Percentiles rank a stretch among this genome's conserved stretches.
Evolutionary conservation across 495 filamentous ascomycete genomes (phyloP).

Genomic region (Daldinia grandis): DNA sequence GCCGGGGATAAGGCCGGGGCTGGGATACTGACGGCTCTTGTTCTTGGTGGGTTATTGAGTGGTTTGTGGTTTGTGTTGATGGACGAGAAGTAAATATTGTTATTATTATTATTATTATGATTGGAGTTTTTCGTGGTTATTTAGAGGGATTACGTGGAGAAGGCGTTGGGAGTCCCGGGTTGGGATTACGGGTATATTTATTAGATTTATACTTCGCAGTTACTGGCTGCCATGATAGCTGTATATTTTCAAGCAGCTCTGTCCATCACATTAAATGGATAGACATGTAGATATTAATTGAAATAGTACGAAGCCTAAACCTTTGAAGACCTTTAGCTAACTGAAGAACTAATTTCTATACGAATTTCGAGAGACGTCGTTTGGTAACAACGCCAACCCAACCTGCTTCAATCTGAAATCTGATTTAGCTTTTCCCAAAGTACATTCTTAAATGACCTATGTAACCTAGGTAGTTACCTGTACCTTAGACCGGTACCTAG

Average conservation of each 20-base stretch:
- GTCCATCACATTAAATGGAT: neutral
- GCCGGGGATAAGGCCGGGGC: slow-evolving; percentile 64
- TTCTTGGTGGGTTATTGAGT: slow-evolving; percentile 55
- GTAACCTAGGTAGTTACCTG: too few relatives aligned
- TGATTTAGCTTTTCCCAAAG: too few relatives aligned
- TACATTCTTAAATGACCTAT: too few relatives aligned
- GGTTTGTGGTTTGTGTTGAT: slow-evolving; percentile 35
- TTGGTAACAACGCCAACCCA: too few relatives aligned
- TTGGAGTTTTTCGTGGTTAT: neutral
- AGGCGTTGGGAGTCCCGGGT: slow-evolving; percentile 17
- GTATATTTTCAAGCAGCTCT: neutral
- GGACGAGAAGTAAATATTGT: slow-evolving; percentile 14
- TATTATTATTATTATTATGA: neutral
- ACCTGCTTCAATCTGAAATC: too few relatives aligned
- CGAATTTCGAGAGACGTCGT: too few relatives aligned
- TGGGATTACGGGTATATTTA: neutral
- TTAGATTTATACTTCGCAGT: neutral
- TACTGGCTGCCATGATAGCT: neutral
- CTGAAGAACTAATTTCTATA: too few relatives aligned
- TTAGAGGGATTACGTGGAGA: neutral
- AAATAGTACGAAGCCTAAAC: neutral
- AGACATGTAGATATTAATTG: neutral
- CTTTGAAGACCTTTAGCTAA: neutral
- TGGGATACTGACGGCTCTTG: slow-evolving; percentile 62
- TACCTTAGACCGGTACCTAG: too few relatives aligned